These are phyloP conservation scores for Phytophthora crassamura DNA, from an alignment of 352 stramenopile species.

Conservation along the genomic window DNA sequence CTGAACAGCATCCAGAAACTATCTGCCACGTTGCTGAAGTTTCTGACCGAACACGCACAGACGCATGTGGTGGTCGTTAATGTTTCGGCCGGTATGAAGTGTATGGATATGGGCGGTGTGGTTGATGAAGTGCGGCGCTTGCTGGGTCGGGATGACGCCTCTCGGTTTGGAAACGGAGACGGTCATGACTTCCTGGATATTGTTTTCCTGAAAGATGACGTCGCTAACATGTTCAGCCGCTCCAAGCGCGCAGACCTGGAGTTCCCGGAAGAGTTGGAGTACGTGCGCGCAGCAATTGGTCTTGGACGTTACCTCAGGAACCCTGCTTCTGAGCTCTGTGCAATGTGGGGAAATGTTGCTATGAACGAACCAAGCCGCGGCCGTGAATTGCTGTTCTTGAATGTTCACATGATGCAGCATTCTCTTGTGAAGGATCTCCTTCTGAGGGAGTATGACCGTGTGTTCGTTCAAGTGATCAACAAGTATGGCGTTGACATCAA, in stretches of 20 bases:
- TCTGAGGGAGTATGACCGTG: conserved; percentile 85
- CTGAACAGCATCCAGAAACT: conserved; percentile 77
- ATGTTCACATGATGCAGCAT: conserved; percentile 88
- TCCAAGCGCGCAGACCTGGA: conserved; percentile 86
- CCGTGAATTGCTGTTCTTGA: conserved; percentile 85
- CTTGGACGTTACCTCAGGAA: conserved; percentile 87
- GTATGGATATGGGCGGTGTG: conserved; percentile 90
- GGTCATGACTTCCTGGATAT: conserved; percentile 89
- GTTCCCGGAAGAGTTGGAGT: conserved; percentile 86
- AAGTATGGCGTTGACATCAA: conserved; percentile 92
- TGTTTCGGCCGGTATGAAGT: conserved; percentile 89
- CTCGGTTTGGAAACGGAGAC: conserved; percentile 77
- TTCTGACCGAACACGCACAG: conserved; percentile 81
- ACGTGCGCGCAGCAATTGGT: conserved; percentile 78
- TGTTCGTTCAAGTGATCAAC: conserved; percentile 88
- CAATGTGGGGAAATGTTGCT: conserved; percentile 87
- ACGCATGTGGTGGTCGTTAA: conserved; percentile 91
- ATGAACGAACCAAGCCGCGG: conserved; percentile 82
- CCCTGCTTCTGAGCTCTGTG: conserved; percentile 83
- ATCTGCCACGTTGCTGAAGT: conserved; percentile 81
- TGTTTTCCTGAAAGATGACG: conserved; percentile 90
- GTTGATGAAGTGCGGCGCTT: conserved; percentile 85
- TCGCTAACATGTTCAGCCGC: conserved; percentile 88
- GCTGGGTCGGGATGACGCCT: conserved; percentile 71
- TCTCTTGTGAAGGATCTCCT: conserved; percentile 87